Evolutionary conservation across 1,284 basidiomycete species (phyloP), one percentile per base, ranked within the genome.

Genomic region (Puccinia coronata): DNA sequence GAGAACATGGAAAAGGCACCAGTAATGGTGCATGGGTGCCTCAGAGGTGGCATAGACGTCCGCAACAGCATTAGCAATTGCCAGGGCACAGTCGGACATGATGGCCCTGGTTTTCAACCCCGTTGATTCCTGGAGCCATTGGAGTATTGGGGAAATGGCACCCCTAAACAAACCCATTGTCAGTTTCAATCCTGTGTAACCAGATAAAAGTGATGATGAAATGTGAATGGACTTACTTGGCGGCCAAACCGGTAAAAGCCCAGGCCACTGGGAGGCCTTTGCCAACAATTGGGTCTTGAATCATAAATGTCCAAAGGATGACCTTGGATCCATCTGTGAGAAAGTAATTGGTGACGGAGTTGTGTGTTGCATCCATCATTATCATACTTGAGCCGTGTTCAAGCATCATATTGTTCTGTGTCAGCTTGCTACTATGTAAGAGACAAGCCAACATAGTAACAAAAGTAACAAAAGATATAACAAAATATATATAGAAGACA

Each of bases 1-100:
- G 31, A 61, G 65, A 6, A 67, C 65, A 11, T 67, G 65, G 23
- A 67, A 67, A 6, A 67, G 12, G 65, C 65, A 67, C 65, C 65
- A 67, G 20, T 67, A 67, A 20, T 67, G 65, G 11, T 43, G 34
- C 6, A 39, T 36, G 5, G 20, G 16, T 8, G 34, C 9, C n/a
- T 23, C 25, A 9, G 4, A 20, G 14, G 41, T 39, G 36, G 23
- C 2, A 23, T 67, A 67, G 2, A 28, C 39, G 20, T 43, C 20
- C 5, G 23, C 1, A 2, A 67, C 39, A 2, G 36, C 65, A 9
- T 28, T 28, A 8, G n/a, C 14, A n/a, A 67, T 36, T 23, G 18
- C 65, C 65, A 67, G 36, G 23, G 36, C 2, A 25, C 31, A 67
- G 25, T 67, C 39, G 25, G 20, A 25, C 57, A 61, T 61, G 28